These are phyloP conservation scores for Cryptococcus deneoformans DNA, from an alignment of 1,284 basidiomycete genomes.

Conservation along the genomic window DNA sequence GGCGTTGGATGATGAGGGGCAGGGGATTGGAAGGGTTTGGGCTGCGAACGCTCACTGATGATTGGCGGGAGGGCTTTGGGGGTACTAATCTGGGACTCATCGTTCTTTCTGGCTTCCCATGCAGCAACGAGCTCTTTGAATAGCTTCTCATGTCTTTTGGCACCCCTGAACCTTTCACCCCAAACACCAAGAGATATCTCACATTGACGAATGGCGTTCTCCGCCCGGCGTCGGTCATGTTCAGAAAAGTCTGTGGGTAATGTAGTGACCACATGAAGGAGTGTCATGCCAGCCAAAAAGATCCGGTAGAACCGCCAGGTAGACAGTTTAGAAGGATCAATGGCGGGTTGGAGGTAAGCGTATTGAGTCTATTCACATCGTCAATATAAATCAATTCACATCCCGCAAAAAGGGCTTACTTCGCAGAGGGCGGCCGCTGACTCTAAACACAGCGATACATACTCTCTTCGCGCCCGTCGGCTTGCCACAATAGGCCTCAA, in stretches of 20 bases:
- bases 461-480: slow-evolving; percentile 11
- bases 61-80: neutral
- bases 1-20: neutral
- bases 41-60: neutral
- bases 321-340: slow-evolving; percentile 11
- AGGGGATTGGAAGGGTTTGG: neutral
- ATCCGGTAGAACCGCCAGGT: slow-evolving; percentile 32
- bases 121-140: slow-evolving; percentile 18
- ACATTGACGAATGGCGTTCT: slow-evolving; percentile 18
- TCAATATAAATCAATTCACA: too few species aligned
- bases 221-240: slow-evolving; percentile 10
- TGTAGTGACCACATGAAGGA: slow-evolving; percentile 23
- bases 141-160: slow-evolving; percentile 15
- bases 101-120: slow-evolving; percentile 7
- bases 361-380: slow-evolving; percentile 9
- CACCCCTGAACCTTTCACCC: slow-evolving; percentile 12
- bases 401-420: slow-evolving; percentile 5
- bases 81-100: neutral
- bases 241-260: slow-evolving; percentile 6
- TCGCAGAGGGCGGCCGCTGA: slow-evolving; percentile 27
- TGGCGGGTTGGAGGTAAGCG: slow-evolving; percentile 11
- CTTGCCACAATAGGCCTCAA: slow-evolving; percentile 25
- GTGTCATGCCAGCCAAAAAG: slow-evolving; percentile 28
- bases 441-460: slow-evolving; percentile 21
- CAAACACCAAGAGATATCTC: slow-evolving; percentile 13